Evolutionary conservation across 768 basidiomycete genomes (phyloP), one percentile per base, ranked within the genome.

Genomic region (Amanita molliuscula): DNA sequence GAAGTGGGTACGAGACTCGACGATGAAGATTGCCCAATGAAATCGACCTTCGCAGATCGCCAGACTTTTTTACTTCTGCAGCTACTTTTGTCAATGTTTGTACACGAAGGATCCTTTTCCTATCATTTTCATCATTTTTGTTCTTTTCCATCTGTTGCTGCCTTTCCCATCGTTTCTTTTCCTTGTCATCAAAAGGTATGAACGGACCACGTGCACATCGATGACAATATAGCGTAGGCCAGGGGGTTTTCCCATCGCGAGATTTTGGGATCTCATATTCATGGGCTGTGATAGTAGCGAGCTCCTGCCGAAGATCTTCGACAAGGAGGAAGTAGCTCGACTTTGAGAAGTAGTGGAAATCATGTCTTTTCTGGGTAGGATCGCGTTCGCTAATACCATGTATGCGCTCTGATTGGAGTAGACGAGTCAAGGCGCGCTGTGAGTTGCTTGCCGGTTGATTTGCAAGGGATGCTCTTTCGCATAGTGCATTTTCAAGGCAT

Each of bases 371-470:
- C 54, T 93, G 88, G 16, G 78, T 82, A 1, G 90, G 84, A 66
- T 99, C 96, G 41, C 95, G 88, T 69, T 99, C 96, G 15, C 80
- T 83, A 1, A 82, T 86, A 41, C 96, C 96, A 55, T 90, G 81
- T 36, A 88, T 65, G 53, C 82, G 82, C 62, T 98, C 96, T 16
- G 85, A 83, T 57, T 89, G 81, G 37, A 90, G 69, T 15, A 88
- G 72, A 29, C 73, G 77, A 10, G 75, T 76, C 25, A 88, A 71
- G 50, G 76, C 71, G 35, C 71, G 76, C 51, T 74, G 70, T 59
- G 69, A 56, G 54, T 56, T 57, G 29, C 16, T 63, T 21, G 61
- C 47, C 26, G 65, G 50, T 41, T 59, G 59, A 37, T 64, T 59
- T 50, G 58, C 56, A 44, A 64, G 62, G 56, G 65, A 54, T 29